phyloP scores from a whole-genome alignment of 2,329 filamentous ascomycete species.

The Cladosporium halotolerans region DNA sequence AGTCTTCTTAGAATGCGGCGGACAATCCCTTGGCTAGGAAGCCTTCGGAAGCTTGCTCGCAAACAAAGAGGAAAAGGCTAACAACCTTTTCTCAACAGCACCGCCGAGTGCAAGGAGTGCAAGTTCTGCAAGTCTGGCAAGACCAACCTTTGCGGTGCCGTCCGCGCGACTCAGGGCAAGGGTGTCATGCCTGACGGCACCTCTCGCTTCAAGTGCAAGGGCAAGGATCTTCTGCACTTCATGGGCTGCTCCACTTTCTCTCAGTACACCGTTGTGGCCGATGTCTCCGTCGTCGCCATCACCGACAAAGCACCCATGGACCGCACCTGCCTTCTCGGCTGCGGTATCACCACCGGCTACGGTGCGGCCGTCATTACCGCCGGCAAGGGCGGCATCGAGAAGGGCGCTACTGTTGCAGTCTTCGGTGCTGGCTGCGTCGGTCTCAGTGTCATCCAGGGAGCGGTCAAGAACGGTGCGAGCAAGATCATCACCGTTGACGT shows the following conservation, averaged over 20 bases:
- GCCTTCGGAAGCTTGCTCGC: no score
- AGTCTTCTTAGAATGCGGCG: conserved; percentile 27
- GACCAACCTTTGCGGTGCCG: conserved; percentile 98
- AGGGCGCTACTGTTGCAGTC: conserved; percentile 81
- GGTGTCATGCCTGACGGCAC: conserved; percentile 98
- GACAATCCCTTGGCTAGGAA: no score
- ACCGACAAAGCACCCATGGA: conserved; percentile 89
- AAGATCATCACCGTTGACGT: conserved; percentile 75
- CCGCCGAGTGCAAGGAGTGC: conserved; percentile 93
- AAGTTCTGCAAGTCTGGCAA: conserved; percentile 99
- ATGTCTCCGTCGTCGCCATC: conserved; percentile 95
- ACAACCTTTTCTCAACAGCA: conserved; percentile 49
- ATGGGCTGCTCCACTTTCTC: conserved; percentile 99
- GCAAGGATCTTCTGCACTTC: conserved; percentile 93
- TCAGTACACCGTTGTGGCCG: conserved; percentile 96
- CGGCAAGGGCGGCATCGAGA: conserved; percentile 61
- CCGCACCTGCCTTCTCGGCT: conserved; percentile 89
- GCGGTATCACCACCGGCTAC: conserved; percentile 97
- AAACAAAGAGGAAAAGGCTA: background rate
- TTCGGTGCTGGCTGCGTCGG: conserved; percentile 97
- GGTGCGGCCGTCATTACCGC: conserved; percentile 92
- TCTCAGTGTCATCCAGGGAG: conserved; percentile 89
- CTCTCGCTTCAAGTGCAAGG: conserved; percentile 87
- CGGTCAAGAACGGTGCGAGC: conserved; percentile 72
- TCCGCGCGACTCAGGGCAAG: conserved; percentile 89